Evolutionary conservation across 306 rosid species (phyloP).

Genomic region (Luffa aegyptiaca): DNA sequence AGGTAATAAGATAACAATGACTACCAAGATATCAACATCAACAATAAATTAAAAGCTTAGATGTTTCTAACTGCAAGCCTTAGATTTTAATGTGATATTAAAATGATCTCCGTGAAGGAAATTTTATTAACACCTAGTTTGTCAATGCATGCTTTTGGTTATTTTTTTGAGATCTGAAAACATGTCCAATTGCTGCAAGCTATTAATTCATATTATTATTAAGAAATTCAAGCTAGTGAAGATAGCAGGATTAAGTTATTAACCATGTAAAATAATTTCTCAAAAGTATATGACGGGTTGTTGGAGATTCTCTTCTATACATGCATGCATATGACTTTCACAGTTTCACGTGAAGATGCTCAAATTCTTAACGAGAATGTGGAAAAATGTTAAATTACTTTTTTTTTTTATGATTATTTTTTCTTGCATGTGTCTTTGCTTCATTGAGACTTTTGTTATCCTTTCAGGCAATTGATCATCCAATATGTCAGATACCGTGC

Average conservation of each 20-base stretch:
- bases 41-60: neutral
- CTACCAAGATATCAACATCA: neutral
- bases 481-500: conserved; percentile 81
- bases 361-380: conserved; percentile 2
- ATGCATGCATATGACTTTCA: neutral
- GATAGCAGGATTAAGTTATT: neutral
- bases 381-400: neutral
- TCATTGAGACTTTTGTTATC: conserved; percentile 3
- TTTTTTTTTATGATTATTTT: neutral
- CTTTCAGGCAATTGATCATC: conserved; percentile 70
- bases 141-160: neutral
- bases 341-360: neutral
- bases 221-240: neutral
- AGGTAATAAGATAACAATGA: conserved; percentile 33
- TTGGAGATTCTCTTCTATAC: neutral
- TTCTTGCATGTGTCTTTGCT: conserved; percentile 12
- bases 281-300: neutral
- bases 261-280: neutral
- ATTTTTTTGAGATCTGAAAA: neutral
- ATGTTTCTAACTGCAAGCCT: neutral
- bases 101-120: neutral
- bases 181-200: neutral
- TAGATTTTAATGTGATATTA: neutral
- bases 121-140: neutral
- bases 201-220: neutral